Evolutionary conservation across 2,329 filamentous ascomycete species (phyloP), one percentile per base, ranked within the genome.

Genomic region (Hypoxylon sp.): DNA sequence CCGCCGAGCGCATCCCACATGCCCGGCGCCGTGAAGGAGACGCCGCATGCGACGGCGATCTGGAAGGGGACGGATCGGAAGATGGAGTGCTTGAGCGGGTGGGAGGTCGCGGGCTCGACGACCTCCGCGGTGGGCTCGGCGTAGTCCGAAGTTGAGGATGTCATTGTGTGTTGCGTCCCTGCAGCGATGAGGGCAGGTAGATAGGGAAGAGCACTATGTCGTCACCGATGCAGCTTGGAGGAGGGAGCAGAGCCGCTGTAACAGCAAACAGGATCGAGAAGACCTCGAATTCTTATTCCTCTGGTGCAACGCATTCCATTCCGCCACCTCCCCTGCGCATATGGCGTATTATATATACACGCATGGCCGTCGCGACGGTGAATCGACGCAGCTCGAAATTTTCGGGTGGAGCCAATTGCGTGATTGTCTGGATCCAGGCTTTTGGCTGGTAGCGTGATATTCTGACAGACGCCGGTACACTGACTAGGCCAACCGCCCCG

Each of bases 1-100:
- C 78, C 78, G 49, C 82, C 82, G 71, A 84, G 80, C 14, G 82
- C 82, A 66, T 76, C 79, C 82, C 82, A 84, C 68, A 82, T 80
- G 3, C 80, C 81, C 2, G 80, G 80, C 1, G 80, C 81, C 7
- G 77, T 80, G 65, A 82, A 82, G n/a, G 80, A 79, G 40, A 79
- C 80, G 6, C 77, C 74, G 25, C 80, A 78, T n/a, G 80, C 80
- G 2, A 82, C 68, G n/a, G 77, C 71, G 65, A 81, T 81, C 69
- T 82, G 80, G 57, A 82, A 81, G 51, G 80, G 73, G 1, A 78
- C 76, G 49, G 74, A 75, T 13, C 77, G 74, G 71, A 75, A 76
- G 61, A 77, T 17, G n/a, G 73, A 74, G 57, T 71, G 73, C 48
- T 74, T 76, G 17, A 63, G 46, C 53, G 70, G 68, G 54, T 51